phyloP scores from a whole-genome alignment of 495 filamentous ascomycete genomes.

The Monascus purpureus region DNA sequence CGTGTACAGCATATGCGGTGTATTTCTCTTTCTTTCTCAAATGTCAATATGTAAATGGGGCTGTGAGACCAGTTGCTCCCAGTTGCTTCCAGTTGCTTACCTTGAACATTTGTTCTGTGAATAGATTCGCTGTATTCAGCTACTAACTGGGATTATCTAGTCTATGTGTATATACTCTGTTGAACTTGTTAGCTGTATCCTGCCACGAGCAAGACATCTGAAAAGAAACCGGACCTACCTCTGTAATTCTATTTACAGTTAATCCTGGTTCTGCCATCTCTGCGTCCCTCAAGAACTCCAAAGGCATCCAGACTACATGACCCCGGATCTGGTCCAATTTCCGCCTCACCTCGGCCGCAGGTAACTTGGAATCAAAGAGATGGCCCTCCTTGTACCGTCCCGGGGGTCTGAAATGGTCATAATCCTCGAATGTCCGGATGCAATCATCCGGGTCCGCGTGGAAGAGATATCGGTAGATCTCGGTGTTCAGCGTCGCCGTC shows the following conservation, averaged over 20 bases:
- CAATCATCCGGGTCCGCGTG: slow-evolving; percentile 84
- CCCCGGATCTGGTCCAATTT: slow-evolving; percentile 72
- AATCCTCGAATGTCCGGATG: slow-evolving; percentile 80
- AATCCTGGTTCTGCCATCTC: slow-evolving; percentile 84
- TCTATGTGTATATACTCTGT: slow-evolving; percentile 33
- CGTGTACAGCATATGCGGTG: too few relatives aligned
- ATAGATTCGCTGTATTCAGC: too few relatives aligned
- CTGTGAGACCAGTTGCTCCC: too few relatives aligned
- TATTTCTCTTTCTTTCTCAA: too few relatives aligned
- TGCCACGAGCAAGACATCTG: too few relatives aligned
- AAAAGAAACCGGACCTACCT: too few relatives aligned
- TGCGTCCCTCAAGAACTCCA: slow-evolving; percentile 72
- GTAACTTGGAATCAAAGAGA: slow-evolving; percentile 63
- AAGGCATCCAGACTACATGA: slow-evolving; percentile 90
- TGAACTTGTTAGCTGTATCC: slow-evolving; percentile 4
- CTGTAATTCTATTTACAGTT: slow-evolving; percentile 57
- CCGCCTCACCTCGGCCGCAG: slow-evolving; percentile 50
- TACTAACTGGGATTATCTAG: too few relatives aligned
- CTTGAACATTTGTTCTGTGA: too few relatives aligned
- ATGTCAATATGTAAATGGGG: too few relatives aligned
- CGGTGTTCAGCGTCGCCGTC: slow-evolving; percentile 63
- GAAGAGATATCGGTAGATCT: slow-evolving; percentile 78
- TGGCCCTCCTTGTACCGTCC: slow-evolving; percentile 67
- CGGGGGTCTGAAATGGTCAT: slow-evolving; percentile 57
- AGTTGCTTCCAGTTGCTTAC: too few relatives aligned